Conservation (phyloP, 345 rosid genomes). For the Aquilaria malaccensis region DNA sequence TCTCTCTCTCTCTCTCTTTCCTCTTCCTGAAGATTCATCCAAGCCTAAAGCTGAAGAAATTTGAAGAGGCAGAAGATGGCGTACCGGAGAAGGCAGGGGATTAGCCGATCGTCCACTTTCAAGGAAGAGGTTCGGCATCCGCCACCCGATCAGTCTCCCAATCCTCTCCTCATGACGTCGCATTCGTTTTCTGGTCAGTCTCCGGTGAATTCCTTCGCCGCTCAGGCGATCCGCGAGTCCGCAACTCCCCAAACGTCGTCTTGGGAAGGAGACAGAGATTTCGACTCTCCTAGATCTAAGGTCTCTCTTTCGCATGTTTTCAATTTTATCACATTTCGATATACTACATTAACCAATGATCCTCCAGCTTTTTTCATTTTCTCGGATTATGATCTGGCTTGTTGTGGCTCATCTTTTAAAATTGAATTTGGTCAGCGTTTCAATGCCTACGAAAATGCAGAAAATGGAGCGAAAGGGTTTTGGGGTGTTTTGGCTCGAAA, state of each 20-base stretch:
- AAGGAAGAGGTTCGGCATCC: conserved; percentile 54
- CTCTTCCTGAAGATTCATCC: not conserved
- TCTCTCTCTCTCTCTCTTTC: not conserved
- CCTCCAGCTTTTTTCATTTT: not conserved
- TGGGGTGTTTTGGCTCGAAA: conserved; percentile 89
- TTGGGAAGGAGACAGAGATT: conserved; percentile 15
- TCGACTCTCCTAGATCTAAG: conserved; percentile 39
- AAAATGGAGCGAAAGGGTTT: conserved; percentile 59
- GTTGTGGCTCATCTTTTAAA: conserved; percentile 1
- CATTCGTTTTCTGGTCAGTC: conserved; percentile 26
- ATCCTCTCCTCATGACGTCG: conserved; percentile 23
- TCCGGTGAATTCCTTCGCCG: conserved; percentile 41
- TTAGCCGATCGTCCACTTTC: conserved; percentile 68
- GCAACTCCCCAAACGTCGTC: conserved; percentile 37
- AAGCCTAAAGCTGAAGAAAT: not conserved
- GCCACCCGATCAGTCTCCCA: conserved; percentile 23
- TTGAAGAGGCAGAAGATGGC: conserved; percentile 43
- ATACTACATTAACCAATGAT: not conserved
- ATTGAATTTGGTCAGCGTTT: conserved; percentile 32
- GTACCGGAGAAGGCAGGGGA: conserved; percentile 87
- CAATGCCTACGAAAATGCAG: conserved; percentile 38
- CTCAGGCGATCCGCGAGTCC: conserved; percentile 86
- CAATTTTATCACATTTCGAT: not conserved
- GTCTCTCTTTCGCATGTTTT: conserved; percentile 18
- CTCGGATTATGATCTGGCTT: not conserved